Conservation (phyloP, 1,284 basidiomycete species). For the Neonothopanus nambi region DNA sequence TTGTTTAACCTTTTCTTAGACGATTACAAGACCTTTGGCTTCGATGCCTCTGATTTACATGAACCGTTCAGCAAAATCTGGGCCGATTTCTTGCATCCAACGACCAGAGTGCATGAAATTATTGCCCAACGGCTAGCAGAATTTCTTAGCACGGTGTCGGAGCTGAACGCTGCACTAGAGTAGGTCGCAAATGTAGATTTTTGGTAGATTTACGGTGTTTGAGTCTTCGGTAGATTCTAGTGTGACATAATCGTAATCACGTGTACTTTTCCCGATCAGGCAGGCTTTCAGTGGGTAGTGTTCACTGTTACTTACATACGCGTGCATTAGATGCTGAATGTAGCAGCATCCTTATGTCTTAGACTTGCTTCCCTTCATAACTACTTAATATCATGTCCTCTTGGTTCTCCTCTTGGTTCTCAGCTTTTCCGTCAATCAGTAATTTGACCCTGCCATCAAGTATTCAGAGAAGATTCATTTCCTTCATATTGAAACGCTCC, state of each 20-base stretch:
- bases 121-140: constrained; percentile 39
- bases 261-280: background rate
- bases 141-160: constrained; percentile 30
- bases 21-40: constrained; percentile 42
- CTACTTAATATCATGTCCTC: constrained; percentile 28
- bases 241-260: no score
- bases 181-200: no score
- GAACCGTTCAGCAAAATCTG: constrained; percentile 44
- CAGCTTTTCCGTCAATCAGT: constrained; percentile 59
- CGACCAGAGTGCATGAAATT: constrained; percentile 42
- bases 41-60: constrained; percentile 32
- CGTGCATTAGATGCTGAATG: no score
- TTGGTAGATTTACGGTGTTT: no score
- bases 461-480: constrained; percentile 88
- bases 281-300: no score
- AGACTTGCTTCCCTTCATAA: background rate
- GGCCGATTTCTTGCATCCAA: constrained; percentile 53
- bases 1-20: constrained; percentile 49
- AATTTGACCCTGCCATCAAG: constrained; percentile 72
- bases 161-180: no score
- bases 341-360: no score
- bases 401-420: constrained; percentile 58
- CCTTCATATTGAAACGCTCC: constrained; percentile 82
- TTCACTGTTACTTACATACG: no score
- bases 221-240: no score